These are phyloP conservation scores for Trichosporon sp. DNA, from an alignment of 1,284 basidiomycete genomes.

Conservation along the genomic window DNA sequence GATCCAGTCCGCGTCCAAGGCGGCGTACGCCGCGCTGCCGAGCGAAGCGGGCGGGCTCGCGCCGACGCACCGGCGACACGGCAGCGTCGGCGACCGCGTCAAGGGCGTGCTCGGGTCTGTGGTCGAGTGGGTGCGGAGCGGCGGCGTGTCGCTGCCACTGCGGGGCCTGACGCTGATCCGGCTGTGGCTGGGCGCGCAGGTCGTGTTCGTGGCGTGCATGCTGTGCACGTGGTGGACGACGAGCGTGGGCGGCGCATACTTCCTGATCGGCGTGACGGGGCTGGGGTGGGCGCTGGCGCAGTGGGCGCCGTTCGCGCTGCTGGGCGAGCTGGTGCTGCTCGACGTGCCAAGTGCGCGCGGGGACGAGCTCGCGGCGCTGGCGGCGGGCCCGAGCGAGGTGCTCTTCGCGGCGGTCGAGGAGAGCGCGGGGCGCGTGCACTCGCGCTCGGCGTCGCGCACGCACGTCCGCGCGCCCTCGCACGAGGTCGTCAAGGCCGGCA, in stretches of 20 bases:
- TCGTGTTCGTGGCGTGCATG: constrained; percentile 48
- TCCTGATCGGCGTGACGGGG: constrained; percentile 52
- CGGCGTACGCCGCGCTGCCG: neutral
- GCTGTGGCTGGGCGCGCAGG: constrained; percentile 42
- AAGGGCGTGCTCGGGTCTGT: constrained; percentile 14
- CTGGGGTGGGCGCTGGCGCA: constrained; percentile 53
- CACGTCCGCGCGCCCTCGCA: constrained; percentile 4
- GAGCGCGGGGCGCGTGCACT: neutral
- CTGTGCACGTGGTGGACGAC: constrained; percentile 48
- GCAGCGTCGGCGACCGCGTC: neutral
- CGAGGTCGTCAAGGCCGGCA: neutral
- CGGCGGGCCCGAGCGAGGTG: constrained; percentile 5
- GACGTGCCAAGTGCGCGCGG: constrained; percentile 21
- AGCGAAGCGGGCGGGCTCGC: neutral
- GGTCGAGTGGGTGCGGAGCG: constrained; percentile 21
- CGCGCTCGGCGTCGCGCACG: constrained; percentile 10
- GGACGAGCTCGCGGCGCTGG: constrained; percentile 2
- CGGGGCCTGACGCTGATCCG: constrained; percentile 43
- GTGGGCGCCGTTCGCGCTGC: constrained; percentile 40
- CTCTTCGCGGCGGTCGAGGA: constrained; percentile 13
- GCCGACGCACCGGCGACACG: neutral
- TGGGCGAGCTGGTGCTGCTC: constrained; percentile 49
- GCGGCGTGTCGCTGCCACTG: constrained; percentile 35
- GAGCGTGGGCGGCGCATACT: constrained; percentile 49
- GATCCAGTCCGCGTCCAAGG: constrained; percentile 23